Conservation (phyloP, 768 basidiomycete genomes). For the Kwoniella mangroviensis region DNA sequence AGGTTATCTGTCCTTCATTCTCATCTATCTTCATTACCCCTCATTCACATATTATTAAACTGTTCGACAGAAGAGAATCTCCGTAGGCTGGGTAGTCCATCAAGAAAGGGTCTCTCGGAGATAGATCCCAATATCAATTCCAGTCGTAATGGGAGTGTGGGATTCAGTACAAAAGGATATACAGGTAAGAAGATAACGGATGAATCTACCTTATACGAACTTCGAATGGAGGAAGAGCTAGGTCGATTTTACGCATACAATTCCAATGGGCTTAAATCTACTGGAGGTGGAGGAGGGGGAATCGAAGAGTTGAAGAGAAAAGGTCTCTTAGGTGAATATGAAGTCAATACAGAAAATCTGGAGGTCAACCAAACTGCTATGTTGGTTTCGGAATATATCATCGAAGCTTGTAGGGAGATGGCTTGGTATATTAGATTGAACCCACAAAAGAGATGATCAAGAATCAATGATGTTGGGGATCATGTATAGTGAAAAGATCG, state of each 20-base stretch:
- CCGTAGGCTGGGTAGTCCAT: not conserved
- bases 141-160: not conserved
- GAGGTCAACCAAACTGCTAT: constrained; percentile 2
- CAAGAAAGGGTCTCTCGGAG: not conserved
- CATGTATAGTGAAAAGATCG: no score
- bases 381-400: constrained; percentile 13
- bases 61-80: constrained; percentile 17
- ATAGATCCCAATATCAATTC: not conserved
- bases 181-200: constrained; percentile 10
- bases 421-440: constrained; percentile 31
- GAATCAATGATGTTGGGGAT: no score
- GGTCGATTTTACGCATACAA: constrained; percentile 5
- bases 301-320: not conserved
- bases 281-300: not conserved
- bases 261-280: not conserved
- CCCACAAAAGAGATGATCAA: not conserved
- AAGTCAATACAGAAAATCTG: constrained; percentile 13
- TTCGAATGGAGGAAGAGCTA: constrained; percentile 20
- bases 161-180: not conserved
- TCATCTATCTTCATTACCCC: constrained; percentile 7
- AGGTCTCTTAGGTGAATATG: constrained; percentile 18
- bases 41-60: constrained; percentile 11
- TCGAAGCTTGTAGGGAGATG: constrained; percentile 34
- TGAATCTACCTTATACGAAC: constrained; percentile 14
- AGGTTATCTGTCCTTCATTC: constrained; percentile 10